A percentile compares a stretch with the other conserved stretches of the same genome.
These are phyloP conservation scores for Cenchrus americanus DNA, from an alignment of 176 grass and related monocot species.

Conservation along the genomic window DNA sequence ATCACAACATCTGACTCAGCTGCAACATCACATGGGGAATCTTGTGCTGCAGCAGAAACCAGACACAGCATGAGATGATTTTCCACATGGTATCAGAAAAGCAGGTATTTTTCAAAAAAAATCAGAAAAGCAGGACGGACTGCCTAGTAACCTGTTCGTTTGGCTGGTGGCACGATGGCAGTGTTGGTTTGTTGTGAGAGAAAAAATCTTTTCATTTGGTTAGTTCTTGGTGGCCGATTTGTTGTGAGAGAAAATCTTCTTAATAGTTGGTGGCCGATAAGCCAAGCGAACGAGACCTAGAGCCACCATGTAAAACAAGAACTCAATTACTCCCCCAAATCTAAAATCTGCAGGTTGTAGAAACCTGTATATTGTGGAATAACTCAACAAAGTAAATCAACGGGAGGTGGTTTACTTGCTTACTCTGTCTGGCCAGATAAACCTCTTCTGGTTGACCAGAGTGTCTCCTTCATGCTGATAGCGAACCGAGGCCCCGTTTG, in stretches of 20 bases:
- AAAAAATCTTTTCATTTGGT: too few relatives aligned
- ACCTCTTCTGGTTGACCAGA: constrained; percentile 10
- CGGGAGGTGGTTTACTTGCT: constrained; percentile 30
- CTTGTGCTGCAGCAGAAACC: neutral
- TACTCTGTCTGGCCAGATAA: neutral
- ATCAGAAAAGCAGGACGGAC: neutral
- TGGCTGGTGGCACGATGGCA: too few relatives aligned
- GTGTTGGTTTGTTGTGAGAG: too few relatives aligned
- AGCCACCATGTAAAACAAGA: neutral
- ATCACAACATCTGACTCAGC: neutral
- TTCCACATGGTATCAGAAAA: constrained; percentile 13
- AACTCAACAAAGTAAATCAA: constrained; percentile 27
- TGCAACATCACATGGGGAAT: constrained; percentile 25
- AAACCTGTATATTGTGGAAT: constrained; percentile 28
- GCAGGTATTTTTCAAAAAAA: too few relatives aligned
- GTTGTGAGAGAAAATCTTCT: too few relatives aligned
- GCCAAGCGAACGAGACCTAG: too few relatives aligned
- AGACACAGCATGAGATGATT: neutral
- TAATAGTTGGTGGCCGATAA: too few relatives aligned
- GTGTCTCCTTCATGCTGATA: neutral
- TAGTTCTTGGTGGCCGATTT: too few relatives aligned
- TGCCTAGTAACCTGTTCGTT: too few relatives aligned
- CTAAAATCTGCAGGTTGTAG: constrained; percentile 19
- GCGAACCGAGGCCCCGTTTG: too few relatives aligned
- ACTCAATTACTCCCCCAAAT: constrained; percentile 14